These are phyloP conservation scores for Collybia nuda DNA, from an alignment of 768 basidiomycete species.

Conservation along the genomic window DNA sequence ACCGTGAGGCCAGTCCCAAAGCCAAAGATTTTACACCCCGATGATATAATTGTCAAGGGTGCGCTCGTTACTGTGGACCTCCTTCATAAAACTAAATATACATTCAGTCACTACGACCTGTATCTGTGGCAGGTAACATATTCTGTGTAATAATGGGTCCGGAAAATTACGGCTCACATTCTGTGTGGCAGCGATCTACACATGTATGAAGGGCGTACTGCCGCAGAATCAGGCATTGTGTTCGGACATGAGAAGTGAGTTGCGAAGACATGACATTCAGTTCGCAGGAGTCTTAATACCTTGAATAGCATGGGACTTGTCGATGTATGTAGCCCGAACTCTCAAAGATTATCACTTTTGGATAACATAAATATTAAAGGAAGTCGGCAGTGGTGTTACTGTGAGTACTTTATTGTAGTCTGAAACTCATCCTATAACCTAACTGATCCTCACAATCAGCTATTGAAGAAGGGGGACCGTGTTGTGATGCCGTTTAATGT, in stretches of 20 bases:
- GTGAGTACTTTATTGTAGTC: slow-evolving; percentile 20
- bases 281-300: background rate
- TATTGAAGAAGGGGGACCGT: slow-evolving; percentile 54
- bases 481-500: slow-evolving; percentile 66
- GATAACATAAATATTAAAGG: slow-evolving; percentile 19
- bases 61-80: background rate
- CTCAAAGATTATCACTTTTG: background rate
- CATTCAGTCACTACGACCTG: slow-evolving; percentile 47
- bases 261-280: background rate
- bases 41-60: slow-evolving; percentile 54
- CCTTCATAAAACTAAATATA: background rate
- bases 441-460: slow-evolving; percentile 20
- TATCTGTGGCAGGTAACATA: slow-evolving; percentile 47
- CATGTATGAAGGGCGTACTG: slow-evolving; percentile 58
- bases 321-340: slow-evolving; percentile 27
- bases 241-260: slow-evolving; percentile 56
- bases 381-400: slow-evolving; percentile 43
- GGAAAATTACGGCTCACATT: background rate
- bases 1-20: slow-evolving; percentile 44
- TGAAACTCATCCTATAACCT: background rate
- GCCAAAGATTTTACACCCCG: slow-evolving; percentile 48
- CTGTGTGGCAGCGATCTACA: slow-evolving; percentile 40
- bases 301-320: slow-evolving; percentile 47
- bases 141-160: background rate
- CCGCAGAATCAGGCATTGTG: slow-evolving; percentile 46